Evolutionary conservation across 1,139 yeast genomes (phyloP).

Genomic region (Yamadazyma triangularis): DNA sequence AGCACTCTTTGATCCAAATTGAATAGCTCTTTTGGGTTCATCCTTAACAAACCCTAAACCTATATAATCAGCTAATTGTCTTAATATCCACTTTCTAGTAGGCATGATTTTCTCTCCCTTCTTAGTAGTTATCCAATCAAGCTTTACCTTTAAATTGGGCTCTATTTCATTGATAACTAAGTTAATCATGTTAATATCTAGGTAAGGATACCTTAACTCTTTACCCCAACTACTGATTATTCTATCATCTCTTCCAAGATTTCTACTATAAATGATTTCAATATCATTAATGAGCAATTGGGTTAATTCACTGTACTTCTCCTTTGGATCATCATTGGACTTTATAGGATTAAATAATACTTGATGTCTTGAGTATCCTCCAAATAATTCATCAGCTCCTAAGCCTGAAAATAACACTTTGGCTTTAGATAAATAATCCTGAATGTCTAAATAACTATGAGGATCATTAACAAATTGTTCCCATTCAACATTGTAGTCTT

Average conservation of each 20-base stretch:
- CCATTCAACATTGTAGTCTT: constrained; percentile 13
- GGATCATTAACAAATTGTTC: constrained; percentile 18
- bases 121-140: constrained; percentile 29
- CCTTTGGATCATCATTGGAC: constrained; percentile 16
- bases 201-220: constrained; percentile 84
- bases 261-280: constrained; percentile 67
- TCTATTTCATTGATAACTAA: constrained; percentile 48
- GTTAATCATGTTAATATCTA: constrained; percentile 59
- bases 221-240: constrained; percentile 84
- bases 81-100: constrained; percentile 56
- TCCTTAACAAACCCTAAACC: constrained; percentile 54
- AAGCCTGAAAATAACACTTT: constrained; percentile 82
- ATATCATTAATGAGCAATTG: constrained; percentile 67
- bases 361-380: constrained; percentile 84
- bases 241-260: constrained; percentile 87
- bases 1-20: constrained; percentile 94
- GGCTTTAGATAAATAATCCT: constrained; percentile 44
- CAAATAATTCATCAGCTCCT: constrained; percentile 97
- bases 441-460: constrained; percentile 5
- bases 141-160: constrained; percentile 44
- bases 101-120: constrained; percentile 25
- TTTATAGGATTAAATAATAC: constrained; percentile 35
- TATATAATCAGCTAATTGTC: constrained; percentile 54
- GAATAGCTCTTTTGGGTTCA: constrained; percentile 91
- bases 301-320: constrained; percentile 20